A percentile compares a stretch with the other conserved stretches of the same genome.
These are phyloP conservation scores for Nidula microcarpa DNA, from an alignment of 768 basidiomycete species.

Conservation along the genomic window DNA sequence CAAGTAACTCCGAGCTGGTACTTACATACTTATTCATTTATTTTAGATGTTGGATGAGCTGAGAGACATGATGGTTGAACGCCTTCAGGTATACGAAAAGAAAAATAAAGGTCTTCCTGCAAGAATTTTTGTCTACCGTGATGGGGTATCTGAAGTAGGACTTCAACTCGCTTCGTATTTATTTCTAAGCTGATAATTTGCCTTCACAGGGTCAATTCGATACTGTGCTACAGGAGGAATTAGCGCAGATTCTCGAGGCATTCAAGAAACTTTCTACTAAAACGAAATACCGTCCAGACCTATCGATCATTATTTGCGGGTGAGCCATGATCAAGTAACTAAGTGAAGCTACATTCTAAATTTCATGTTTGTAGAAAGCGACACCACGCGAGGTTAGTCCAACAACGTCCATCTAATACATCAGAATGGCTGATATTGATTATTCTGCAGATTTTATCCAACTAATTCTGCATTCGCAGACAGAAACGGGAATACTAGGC, in stretches of 20 bases:
- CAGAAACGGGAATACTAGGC: slow-evolving; percentile 70
- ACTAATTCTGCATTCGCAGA: slow-evolving; percentile 46
- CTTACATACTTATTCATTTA: neutral
- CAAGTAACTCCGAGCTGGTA: slow-evolving; percentile 3
- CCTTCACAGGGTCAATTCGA: slow-evolving; percentile 68
- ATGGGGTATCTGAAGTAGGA: slow-evolving; percentile 78
- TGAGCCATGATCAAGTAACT: slow-evolving; percentile 10
- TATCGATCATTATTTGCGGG: slow-evolving; percentile 80
- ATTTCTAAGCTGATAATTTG: slow-evolving; percentile 1
- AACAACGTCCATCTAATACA: neutral
- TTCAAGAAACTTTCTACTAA: slow-evolving; percentile 49
- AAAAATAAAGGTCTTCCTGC: slow-evolving; percentile 60
- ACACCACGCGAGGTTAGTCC: slow-evolving; percentile 53
- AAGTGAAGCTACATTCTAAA: too few relatives aligned
- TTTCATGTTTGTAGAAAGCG: slow-evolving; percentile 45
- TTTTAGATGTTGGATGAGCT: slow-evolving; percentile 71
- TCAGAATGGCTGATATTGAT: too few relatives aligned
- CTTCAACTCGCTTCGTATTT: neutral
- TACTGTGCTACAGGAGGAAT: slow-evolving; percentile 53
- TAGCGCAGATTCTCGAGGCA: slow-evolving; percentile 57
- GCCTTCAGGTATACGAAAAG: slow-evolving; percentile 53
- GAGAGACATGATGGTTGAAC: slow-evolving; percentile 64
- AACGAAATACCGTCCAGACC: slow-evolving; percentile 49
- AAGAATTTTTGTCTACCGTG: slow-evolving; percentile 70
- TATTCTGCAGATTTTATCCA: slow-evolving; percentile 47